These are phyloP conservation scores for Calendula officinalis DNA, from an alignment of 129 eudicot genomes.

Conservation along the genomic window DNA sequence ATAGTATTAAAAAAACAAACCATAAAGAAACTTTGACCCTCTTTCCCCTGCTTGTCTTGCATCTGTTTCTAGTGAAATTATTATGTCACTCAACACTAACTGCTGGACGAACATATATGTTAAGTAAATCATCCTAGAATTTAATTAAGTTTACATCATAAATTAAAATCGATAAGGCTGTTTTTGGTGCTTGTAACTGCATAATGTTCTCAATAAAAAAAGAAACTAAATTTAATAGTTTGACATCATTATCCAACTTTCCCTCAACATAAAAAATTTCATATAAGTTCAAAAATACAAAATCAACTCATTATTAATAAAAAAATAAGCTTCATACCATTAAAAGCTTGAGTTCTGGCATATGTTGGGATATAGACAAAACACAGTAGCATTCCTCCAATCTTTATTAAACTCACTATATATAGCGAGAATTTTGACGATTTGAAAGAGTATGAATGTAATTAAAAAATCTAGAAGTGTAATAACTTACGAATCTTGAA, in stretches of 20 bases:
- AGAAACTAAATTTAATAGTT: no score
- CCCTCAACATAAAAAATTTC: no score
- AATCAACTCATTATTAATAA: neutral
- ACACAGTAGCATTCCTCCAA: constrained; percentile 98
- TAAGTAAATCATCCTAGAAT: neutral
- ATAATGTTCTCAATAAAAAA: neutral
- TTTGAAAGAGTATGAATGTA: no score
- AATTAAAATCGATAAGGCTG: neutral
- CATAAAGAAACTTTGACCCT: constrained; percentile 83
- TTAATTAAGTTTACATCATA: constrained; percentile 7
- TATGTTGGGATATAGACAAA: constrained; percentile 96
- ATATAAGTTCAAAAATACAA: no score
- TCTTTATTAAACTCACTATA: constrained; percentile 66
- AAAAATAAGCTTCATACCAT: constrained; percentile 40
- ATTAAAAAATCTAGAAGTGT: no score
- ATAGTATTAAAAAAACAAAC: constrained; percentile 42
- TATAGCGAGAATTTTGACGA: no score
- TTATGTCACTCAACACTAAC: constrained; percentile 92
- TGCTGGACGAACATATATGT: constrained; percentile 34
- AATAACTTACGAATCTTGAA: no score
- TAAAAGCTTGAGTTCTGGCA: constrained; percentile 86
- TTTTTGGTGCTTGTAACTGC: neutral
- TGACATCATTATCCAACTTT: no score
- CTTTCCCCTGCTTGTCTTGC: constrained; percentile 90
- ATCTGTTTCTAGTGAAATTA: constrained; percentile 90